A percentile compares a stretch with the other conserved stretches of the same genome.
Conservation (phyloP, 768 basidiomycete species). For the Lepiota subincarnata region DNA sequence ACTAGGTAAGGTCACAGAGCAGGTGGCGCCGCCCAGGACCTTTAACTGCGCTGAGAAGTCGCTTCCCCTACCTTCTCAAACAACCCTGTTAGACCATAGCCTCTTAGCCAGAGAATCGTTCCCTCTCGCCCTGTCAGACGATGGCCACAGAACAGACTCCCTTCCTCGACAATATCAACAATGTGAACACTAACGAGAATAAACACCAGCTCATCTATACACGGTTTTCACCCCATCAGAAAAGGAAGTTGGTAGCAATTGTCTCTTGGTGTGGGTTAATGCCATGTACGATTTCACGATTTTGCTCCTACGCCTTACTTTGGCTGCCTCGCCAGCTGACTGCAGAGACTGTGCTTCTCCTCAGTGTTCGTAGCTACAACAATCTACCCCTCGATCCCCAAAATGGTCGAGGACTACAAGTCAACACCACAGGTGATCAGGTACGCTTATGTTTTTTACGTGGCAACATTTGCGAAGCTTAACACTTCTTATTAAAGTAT, state of each 20-base stretch:
- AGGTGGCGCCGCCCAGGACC: too few relatives aligned
- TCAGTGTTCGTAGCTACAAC: slow-evolving; percentile 65
- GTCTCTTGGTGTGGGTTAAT: slow-evolving; percentile 51
- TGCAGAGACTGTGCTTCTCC: neutral
- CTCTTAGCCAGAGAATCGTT: too few relatives aligned
- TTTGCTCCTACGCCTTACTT: slow-evolving; percentile 37
- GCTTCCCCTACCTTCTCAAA: too few relatives aligned
- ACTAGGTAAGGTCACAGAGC: too few relatives aligned
- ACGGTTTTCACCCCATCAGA: slow-evolving; percentile 40
- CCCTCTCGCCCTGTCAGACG: neutral
- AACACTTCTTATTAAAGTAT: slow-evolving; percentile 18
- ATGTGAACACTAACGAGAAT: neutral
- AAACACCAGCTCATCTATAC: slow-evolving; percentile 32
- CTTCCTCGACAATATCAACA: neutral
- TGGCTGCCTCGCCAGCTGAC: slow-evolving; percentile 39
- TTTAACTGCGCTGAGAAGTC: too few relatives aligned
- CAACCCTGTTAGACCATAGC: too few relatives aligned
- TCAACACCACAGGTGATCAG: slow-evolving; percentile 56
- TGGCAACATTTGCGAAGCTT: slow-evolving; percentile 19
- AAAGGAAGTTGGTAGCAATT: slow-evolving; percentile 43
- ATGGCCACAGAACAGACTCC: slow-evolving; percentile 6
- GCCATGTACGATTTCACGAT: slow-evolving; percentile 43
- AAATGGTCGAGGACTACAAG: slow-evolving; percentile 63
- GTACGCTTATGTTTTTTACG: slow-evolving; percentile 44
- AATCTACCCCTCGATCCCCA: slow-evolving; percentile 72